A percentile compares a stretch with the other conserved stretches of the same genome.
Conservation (phyloP, 495 filamentous ascomycete species). For the Trichoderma erinaceum region DNA sequence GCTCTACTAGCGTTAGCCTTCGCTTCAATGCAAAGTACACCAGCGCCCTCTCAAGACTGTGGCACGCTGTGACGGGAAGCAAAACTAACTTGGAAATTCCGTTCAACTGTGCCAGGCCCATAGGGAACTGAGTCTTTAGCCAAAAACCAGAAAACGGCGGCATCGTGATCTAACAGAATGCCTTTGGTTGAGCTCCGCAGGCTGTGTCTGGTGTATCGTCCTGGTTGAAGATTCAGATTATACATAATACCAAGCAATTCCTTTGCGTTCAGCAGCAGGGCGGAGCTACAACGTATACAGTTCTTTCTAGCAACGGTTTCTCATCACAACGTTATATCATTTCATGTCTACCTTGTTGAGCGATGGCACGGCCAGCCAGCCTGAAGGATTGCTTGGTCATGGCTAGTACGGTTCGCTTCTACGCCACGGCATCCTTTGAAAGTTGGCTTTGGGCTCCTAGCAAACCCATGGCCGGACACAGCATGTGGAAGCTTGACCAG, state of each 20-base stretch:
- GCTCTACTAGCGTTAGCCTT: conserved; percentile 4
- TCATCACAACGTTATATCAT: not conserved
- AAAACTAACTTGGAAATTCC: no score
- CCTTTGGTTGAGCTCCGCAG: not conserved
- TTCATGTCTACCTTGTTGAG: not conserved
- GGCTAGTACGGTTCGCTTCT: not conserved
- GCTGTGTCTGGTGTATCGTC: not conserved
- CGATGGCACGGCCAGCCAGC: not conserved
- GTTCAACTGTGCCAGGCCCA: not conserved
- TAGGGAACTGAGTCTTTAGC: not conserved
- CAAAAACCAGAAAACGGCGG: not conserved
- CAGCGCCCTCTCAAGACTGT: not conserved
- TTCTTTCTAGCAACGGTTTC: not conserved
- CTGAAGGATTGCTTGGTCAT: not conserved
- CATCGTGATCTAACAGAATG: not conserved
- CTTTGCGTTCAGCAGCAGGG: not conserved
- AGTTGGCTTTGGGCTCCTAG: not conserved
- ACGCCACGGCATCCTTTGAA: not conserved
- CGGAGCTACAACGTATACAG: not conserved
- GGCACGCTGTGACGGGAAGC: not conserved
- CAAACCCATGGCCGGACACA: not conserved
- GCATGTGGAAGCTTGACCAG: not conserved
- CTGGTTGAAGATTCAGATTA: not conserved
- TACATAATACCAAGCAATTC: not conserved
- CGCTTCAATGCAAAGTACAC: not conserved